Conservation (phyloP, 306 rosid species). For the Prunus padus region DNA sequence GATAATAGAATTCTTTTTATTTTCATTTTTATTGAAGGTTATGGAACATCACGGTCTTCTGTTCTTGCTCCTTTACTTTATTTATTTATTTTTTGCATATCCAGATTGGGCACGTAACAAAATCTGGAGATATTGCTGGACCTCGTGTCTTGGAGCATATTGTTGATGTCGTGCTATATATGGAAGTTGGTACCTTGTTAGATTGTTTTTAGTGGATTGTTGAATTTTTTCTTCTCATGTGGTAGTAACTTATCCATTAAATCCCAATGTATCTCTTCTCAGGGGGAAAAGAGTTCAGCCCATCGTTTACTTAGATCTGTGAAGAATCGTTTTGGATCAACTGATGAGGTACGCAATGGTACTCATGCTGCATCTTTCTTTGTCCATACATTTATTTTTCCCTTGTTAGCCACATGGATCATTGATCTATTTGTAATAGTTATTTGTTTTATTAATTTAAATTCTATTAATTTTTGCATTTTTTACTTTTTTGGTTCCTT, state of each 20-base stretch:
- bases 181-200: conserved; percentile 83
- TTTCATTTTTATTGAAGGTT: not conserved
- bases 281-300: conserved; percentile 90
- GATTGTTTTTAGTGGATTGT: conserved; percentile 27
- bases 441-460: not conserved
- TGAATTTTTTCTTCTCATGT: not conserved
- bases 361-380: conserved; percentile 2
- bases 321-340: conserved; percentile 93
- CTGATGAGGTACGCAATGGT: conserved; percentile 68
- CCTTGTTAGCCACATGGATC: not conserved
- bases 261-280: conserved; percentile 18
- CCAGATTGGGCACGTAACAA: conserved; percentile 91
- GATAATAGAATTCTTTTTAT: not conserved
- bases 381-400: not conserved
- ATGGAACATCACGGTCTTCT: not conserved
- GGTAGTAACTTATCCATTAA: not conserved
- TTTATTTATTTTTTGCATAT: conserved; percentile 20
- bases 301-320: conserved; percentile 88
- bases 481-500: not conserved
- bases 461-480: not conserved
- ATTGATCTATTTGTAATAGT: not conserved
- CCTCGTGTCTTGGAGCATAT: conserved; percentile 95
- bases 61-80: not conserved
- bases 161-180: conserved; percentile 82
- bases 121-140: conserved; percentile 94